Conservation (phyloP, 2,329 filamentous ascomycete species). For the Tolypocladium inflatum region DNA sequence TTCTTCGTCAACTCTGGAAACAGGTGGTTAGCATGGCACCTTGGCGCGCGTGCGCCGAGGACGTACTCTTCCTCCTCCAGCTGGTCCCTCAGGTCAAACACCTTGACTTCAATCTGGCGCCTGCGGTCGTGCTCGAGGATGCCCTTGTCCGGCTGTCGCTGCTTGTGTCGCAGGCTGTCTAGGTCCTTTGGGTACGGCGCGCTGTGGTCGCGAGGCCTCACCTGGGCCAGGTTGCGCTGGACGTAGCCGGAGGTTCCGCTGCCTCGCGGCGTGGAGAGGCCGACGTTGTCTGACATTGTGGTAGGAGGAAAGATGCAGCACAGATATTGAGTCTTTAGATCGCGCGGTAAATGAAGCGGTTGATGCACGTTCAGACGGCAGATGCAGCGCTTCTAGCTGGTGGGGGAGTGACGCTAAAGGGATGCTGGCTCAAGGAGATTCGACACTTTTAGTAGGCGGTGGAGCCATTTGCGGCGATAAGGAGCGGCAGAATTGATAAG, state of each 20-base stretch:
- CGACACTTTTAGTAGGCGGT: constrained; percentile 11
- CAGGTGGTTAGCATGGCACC: constrained; percentile 5
- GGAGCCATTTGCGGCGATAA: constrained; percentile 5
- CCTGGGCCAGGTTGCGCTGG: constrained; percentile 85
- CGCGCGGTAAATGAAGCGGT: neutral
- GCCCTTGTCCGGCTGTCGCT: constrained; percentile 78
- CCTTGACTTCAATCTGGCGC: constrained; percentile 84
- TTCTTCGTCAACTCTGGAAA: constrained; percentile 64
- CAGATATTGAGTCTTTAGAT: neutral
- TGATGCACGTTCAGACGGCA: neutral
- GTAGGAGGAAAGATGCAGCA: neutral
- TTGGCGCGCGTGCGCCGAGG: neutral
- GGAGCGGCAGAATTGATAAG: constrained; percentile 15
- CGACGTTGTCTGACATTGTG: constrained; percentile 91
- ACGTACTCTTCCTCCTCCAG: constrained; percentile 81
- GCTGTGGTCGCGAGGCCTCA: constrained; percentile 71
- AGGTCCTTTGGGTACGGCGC: constrained; percentile 69
- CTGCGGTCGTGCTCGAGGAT: constrained; percentile 93
- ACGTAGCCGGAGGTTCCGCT: constrained; percentile 97
- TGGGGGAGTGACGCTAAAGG: neutral
- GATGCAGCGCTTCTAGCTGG: neutral
- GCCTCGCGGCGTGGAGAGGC: constrained; percentile 85
- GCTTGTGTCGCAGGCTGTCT: constrained; percentile 61
- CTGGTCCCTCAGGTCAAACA: constrained; percentile 80
- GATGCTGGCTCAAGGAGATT: neutral